A percentile compares a stretch with the other conserved stretches of the same genome.
These are phyloP conservation scores for Theileria sp. DNA, from an alignment of 169 alveolate genomes.

Conservation along the genomic window DNA sequence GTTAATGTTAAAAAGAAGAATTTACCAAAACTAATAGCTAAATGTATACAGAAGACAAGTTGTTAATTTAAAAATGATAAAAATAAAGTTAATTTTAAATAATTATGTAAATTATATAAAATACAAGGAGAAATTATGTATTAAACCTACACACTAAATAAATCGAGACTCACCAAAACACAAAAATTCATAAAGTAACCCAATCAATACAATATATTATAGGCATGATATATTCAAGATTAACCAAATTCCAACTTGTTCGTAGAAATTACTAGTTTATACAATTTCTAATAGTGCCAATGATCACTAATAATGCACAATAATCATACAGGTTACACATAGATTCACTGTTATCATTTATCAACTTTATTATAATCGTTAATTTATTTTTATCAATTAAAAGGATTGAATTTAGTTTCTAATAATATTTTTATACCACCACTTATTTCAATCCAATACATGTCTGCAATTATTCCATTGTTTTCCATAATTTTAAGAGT, in stretches of 20 bases:
- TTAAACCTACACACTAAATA: slow-evolving; percentile 16
- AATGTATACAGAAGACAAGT: neutral
- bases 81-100: neutral
- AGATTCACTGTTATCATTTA: slow-evolving; percentile 27
- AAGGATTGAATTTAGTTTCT: neutral
- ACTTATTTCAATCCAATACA: neutral
- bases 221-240: slow-evolving; percentile 1
- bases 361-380: neutral
- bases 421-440: neutral
- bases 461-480: neutral
- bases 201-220: neutral
- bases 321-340: slow-evolving; percentile 29
- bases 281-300: slow-evolving; percentile 15
- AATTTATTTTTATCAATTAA: neutral
- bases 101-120: neutral
- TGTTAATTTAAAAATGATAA: too few species aligned
- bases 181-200: neutral
- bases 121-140: slow-evolving; percentile 5
- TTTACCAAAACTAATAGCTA: neutral
- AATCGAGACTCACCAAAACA: neutral
- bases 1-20: neutral
- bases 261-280: neutral
- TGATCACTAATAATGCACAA: slow-evolving; percentile 55
- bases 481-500: neutral
- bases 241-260: neutral